Evolutionary conservation across 2,329 filamentous ascomycete genomes (phyloP), one percentile per base, ranked within the genome.

Genomic region (Cladophialophora bantiana): DNA sequence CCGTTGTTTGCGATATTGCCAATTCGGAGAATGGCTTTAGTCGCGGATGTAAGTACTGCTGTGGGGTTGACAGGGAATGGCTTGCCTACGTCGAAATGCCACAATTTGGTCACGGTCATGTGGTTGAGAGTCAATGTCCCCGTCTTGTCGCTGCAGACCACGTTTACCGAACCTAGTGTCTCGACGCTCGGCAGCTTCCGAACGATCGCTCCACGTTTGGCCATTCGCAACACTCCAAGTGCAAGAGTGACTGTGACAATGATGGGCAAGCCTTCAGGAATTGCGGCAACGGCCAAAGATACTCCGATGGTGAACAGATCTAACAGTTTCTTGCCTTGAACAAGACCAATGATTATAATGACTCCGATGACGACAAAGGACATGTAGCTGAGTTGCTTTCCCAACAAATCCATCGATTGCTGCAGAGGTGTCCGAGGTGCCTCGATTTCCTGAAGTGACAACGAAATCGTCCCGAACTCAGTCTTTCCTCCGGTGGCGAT

Each of bases 121-220:
- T 99, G 95, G 76, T 98, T 99, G 76, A 94, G 93, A 0, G 95
- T 99, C 68, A 99, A 82, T 1, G 95, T 99, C 36, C 94, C 93
- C 52, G 95, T 99, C 82, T 99, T 99, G 83, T 99, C 95, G 72
- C 93, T 97, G 82, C 96, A 99, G 6, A 99, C 93, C n/a, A 99
- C 94, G 74, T 98, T 99, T 66, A 99, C 95, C n/a, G 94, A 97
- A 7, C 96, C 96, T 4, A 99, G 82, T 0, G 95, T 99, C 78
- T 99, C 95, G 7, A 99, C 96, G 78, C 95, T 98, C 26, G 96
- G 96, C 80, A 99, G 90, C 75, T 92, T 90, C 72, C 95, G 90
- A 67, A 99, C 94, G 77, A 99, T 99, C 7, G 95, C 95, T 77
- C 96, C 92, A 73, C 94, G 89, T 75, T 89, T 93, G 68, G 95